phyloP scores from a whole-genome alignment of 2,329 filamentous ascomycete species.

The Hypocrella siamensis region DNA sequence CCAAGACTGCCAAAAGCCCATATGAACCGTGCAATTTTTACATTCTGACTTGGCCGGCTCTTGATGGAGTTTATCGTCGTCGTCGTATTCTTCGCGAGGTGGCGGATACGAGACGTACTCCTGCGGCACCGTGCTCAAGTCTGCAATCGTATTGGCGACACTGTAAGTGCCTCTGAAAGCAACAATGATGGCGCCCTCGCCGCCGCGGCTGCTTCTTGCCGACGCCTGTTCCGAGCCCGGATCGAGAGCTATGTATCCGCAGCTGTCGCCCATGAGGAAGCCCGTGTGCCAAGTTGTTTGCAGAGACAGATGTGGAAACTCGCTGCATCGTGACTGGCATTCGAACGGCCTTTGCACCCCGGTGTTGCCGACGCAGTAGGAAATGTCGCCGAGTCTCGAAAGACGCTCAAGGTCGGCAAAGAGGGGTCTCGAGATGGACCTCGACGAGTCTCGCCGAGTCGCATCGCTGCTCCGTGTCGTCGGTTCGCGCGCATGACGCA shows the following conservation, averaged over 20 bases:
- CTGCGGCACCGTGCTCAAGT: slow-evolving; percentile 79
- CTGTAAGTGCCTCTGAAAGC: slow-evolving; percentile 94
- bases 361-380: slow-evolving; percentile 79
- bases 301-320: slow-evolving; percentile 69
- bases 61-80: neutral
- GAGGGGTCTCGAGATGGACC: slow-evolving; percentile 39
- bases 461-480: neutral
- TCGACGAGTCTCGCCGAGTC: slow-evolving; percentile 1
- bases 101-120: slow-evolving; percentile 78
- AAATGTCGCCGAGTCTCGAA: slow-evolving; percentile 81
- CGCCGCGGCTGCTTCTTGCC: slow-evolving; percentile 1
- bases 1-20: slow-evolving; percentile 82
- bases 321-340: slow-evolving; percentile 70
- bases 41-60: slow-evolving; percentile 40
- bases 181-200: slow-evolving; percentile 46
- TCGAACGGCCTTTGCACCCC: slow-evolving; percentile 72
- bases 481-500: neutral
- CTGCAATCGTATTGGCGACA: slow-evolving; percentile 76
- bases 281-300: slow-evolving; percentile 85
- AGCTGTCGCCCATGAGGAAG: slow-evolving; percentile 71
- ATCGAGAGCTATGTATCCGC: slow-evolving; percentile 86
- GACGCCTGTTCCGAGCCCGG: slow-evolving; percentile 22
- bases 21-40: slow-evolving; percentile 80
- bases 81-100: slow-evolving; percentile 18
- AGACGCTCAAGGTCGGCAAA: slow-evolving; percentile 77